Base-by-base conservation (phyloP, 805 yeast species). In the Hanseniaspora osmophila region DNA sequence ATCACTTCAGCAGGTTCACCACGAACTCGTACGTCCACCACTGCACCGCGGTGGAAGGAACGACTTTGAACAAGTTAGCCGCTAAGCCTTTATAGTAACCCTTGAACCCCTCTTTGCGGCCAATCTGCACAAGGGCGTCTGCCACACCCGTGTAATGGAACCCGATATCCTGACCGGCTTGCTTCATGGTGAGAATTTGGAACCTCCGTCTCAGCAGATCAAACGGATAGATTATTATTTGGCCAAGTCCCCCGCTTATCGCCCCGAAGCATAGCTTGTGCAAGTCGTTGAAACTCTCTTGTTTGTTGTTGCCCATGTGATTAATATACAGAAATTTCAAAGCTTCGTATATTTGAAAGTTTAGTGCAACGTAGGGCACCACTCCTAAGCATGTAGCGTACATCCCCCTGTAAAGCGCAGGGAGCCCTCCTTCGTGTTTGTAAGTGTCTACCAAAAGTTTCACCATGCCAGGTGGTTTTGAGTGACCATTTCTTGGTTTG, bases 21-120 rank as follows among this genome's bases (percentile, higher is more conserved):
- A 84, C 68, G 30, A 80, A 63, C 52, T 94, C 97, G 60, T 77
- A 80, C 49, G 84, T 77, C 53, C 87, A 68, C 95, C 96, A 90
- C 49, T 90, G 85, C 15, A 88, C 86, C 3, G 97, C 97, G 88
- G 92, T 90, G 12, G 92, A 79, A 0, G 97, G 96, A 41, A 86
- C 83, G 3, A 90, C 92, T 59, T 88, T 90, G 69, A 84, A 80
- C 59, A 85, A 68, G 57, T 86, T 86, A 1, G 94, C 92, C 2
- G 78, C 70, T 60, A 81, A 67, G 0, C 90, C 90, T 54, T 75
- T 80, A 64, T 80, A 82, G 35, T 82, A 74, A 1, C 88, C 90
- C 40, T 60, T 65, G 42, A 70, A 66, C 1, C 96, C 96, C 61
- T 90, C 97, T 17, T 69, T 64, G 50, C 64, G 70, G 48, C 81